Conservation (phyloP, 441 rosid species). For the Flueggea neowawraea region DNA sequence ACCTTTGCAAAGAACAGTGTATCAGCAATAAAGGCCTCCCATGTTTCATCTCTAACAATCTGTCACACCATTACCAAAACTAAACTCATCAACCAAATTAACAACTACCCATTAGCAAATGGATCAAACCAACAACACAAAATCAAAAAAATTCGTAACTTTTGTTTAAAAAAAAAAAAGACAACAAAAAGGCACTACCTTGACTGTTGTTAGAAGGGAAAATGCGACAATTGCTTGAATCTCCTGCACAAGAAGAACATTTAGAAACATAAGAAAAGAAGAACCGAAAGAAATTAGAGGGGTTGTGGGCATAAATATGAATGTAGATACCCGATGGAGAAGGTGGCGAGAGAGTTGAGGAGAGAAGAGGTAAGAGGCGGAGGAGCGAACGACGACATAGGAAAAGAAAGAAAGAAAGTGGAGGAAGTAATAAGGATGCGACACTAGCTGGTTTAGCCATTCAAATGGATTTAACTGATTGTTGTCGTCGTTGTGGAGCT, state of each 20-base stretch:
- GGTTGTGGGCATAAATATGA: neutral
- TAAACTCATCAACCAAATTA: slow-evolving; percentile 7
- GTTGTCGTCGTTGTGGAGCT: too few relatives aligned
- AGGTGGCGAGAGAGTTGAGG: slow-evolving; percentile 40
- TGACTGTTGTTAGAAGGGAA: slow-evolving; percentile 43
- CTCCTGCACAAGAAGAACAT: too few relatives aligned
- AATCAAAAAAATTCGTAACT: neutral
- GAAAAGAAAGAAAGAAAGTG: slow-evolving; percentile 79
- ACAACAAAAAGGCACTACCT: slow-evolving; percentile 32
- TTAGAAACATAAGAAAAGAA: neutral
- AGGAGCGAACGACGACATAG: slow-evolving; percentile 58
- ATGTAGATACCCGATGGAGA: slow-evolving; percentile 37
- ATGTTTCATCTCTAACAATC: slow-evolving; percentile 70
- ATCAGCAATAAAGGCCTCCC: slow-evolving; percentile 75
- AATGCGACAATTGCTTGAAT: slow-evolving; percentile 77
- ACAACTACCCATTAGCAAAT: neutral
- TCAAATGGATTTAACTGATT: slow-evolving; percentile 7
- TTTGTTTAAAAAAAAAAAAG: neutral
- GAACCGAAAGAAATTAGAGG: too few relatives aligned
- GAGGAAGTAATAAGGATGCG: slow-evolving; percentile 66
- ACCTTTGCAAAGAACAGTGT: slow-evolving; percentile 74
- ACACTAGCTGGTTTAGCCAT: slow-evolving; percentile 43
- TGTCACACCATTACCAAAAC: slow-evolving; percentile 14
- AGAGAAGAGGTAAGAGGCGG: slow-evolving; percentile 36
- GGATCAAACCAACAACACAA: neutral